Conservation (phyloP, 305 asterid species). For the Fraxinus baroniana region DNA sequence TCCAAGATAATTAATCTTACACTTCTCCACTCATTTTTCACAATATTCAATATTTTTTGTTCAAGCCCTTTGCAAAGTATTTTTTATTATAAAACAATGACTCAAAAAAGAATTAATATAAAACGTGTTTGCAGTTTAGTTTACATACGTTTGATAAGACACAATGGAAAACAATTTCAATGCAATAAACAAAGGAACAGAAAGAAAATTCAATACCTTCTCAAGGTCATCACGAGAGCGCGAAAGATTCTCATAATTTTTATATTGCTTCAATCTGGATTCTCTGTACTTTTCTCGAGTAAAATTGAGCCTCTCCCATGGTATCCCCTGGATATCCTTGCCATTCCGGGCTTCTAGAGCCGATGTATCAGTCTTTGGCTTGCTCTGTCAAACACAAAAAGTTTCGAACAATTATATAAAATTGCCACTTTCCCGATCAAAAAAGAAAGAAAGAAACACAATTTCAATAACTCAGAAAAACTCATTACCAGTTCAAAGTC, state of each 20-base stretch:
- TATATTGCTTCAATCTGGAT: conserved; percentile 74
- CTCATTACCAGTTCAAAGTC: conserved; percentile 53
- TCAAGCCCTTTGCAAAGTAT: neutral
- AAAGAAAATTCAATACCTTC: conserved; percentile 47
- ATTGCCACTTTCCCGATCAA: neutral
- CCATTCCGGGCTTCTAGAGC: conserved; percentile 77
- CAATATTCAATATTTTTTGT: neutral
- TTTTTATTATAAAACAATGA: neutral
- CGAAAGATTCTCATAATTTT: conserved; percentile 65
- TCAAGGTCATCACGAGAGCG: conserved; percentile 51
- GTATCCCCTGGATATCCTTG: conserved; percentile 94
- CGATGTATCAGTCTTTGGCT: conserved; percentile 66
- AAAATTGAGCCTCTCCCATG: conserved; percentile 84
- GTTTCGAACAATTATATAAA: neutral
- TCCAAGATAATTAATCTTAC: neutral
- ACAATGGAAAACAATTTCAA: neutral
- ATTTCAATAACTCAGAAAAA: neutral
- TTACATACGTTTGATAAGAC: neutral
- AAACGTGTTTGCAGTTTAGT: conserved; percentile 1
- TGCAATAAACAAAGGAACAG: neutral
- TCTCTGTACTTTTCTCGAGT: conserved; percentile 74
- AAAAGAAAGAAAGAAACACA: neutral
- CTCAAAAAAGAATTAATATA: neutral
- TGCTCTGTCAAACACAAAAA: conserved; percentile 37
- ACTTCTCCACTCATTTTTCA: neutral